Base-by-base conservation (phyloP, 768 basidiomycete species). In the Paxillus rubicundulus region DNA sequence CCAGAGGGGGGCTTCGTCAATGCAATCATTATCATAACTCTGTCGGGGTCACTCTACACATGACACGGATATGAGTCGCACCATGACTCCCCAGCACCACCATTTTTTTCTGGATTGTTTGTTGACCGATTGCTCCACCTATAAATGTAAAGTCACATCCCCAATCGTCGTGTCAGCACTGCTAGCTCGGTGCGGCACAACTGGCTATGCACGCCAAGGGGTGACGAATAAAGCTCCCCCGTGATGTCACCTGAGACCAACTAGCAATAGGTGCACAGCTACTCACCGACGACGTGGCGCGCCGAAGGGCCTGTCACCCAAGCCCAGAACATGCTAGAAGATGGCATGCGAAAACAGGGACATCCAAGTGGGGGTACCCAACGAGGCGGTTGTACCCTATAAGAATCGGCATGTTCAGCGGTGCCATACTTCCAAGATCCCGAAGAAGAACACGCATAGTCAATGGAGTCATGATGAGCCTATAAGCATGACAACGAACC, bases 391-490 rank as follows among this genome's bases (percentile, higher is more conserved):
- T 16, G 51, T 46, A 61, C 62, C 61, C 58, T 50, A 39, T 41
- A 58, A 54, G 6, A 40, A 42, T 7, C 53, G 30, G 52, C 61
- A 53, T 54, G 63, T 47, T 51, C 51, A 42, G 28, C 49, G 17
- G 50, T 45, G 43, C 48, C 63, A 55, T 39, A 49, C 56, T 44
- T 43, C 43, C n/a, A 50, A 45, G 45, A 45, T 16, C 64, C 61
- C 34, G 57, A 60, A 53, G 61, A 54, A 63, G 61, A 55, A 61
- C 39, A 53, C 43, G 51, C 61, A 64, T 64, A 61, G 64, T 64
- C 61, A 42, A 49, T 45, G 51, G 58, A 51, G n/a, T n/a, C n/a
- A n/a, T n/a, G n/a, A 60, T 47, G 53, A 50, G 32, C 39, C 39
- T 38, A 36, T 42, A 44, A 43, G 45, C 45, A 33, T 47, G 27